Conservation (phyloP, 331 rosid species). For the Malus hybrid region DNA sequence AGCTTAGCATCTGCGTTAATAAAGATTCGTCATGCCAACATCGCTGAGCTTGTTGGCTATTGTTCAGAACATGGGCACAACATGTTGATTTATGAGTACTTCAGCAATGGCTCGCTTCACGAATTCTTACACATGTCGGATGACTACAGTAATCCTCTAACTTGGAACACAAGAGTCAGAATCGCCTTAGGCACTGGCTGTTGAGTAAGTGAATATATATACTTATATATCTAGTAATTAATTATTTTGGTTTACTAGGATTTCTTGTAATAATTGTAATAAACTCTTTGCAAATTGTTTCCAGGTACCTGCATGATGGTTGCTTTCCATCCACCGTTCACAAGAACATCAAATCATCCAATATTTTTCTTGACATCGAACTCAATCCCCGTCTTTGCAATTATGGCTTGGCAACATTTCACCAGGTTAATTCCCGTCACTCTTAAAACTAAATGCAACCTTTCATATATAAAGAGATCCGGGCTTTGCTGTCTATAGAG, state of each 20-base stretch:
- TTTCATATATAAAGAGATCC: too few species aligned
- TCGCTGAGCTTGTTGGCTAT: conserved; percentile 66
- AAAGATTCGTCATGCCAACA: conserved; percentile 58
- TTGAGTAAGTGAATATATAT: too few species aligned
- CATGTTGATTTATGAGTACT: conserved; percentile 25
- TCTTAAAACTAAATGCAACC: not conserved
- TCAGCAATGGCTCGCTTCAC: too few species aligned
- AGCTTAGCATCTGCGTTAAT: too few species aligned
- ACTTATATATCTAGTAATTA: too few species aligned
- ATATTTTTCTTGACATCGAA: conserved; percentile 65
- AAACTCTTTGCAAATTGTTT: not conserved
- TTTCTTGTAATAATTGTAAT: too few species aligned
- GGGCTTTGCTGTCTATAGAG: too few species aligned
- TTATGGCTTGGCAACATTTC: conserved; percentile 68
- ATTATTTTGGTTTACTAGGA: too few species aligned
- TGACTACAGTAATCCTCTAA: too few species aligned
- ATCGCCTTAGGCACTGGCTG: too few species aligned
- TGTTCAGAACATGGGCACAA: conserved; percentile 65
- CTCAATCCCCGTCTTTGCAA: conserved; percentile 78
- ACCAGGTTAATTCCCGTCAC: conserved; percentile 41
- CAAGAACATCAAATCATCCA: conserved; percentile 81
- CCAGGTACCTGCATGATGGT: conserved; percentile 77
- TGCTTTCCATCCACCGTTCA: conserved; percentile 63
- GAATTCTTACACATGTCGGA: too few species aligned
- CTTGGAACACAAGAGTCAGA: too few species aligned